Conservation (phyloP, 2,329 filamentous ascomycete genomes). For the Colletotrichum tanaceti region DNA sequence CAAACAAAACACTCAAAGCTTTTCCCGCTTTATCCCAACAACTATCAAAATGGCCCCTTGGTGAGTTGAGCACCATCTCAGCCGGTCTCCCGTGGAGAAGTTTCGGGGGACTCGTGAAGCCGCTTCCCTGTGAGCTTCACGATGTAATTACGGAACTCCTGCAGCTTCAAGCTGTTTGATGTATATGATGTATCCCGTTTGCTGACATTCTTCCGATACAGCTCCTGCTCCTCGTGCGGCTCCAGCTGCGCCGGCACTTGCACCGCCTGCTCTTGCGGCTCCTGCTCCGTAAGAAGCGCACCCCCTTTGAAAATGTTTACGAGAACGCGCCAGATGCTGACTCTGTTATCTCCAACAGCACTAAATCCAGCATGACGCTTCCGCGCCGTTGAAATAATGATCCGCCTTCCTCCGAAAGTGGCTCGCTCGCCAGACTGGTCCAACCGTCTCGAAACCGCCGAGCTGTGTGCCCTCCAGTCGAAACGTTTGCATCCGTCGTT, state of each 20-base stretch:
- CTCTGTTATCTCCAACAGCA: conserved; percentile 5
- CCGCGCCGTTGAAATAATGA: conserved; percentile 7
- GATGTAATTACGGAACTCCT: not conserved
- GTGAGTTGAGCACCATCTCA: conserved; percentile 14
- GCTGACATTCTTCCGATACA: conserved; percentile 1
- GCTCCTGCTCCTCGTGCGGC: conserved; percentile 42
- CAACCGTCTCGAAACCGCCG: not conserved
- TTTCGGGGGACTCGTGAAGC: not conserved
- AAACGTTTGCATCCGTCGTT: conserved; percentile 19
- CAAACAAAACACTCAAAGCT: conserved; percentile 29
- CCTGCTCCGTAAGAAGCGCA: conserved; percentile 39
- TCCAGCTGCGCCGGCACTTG: conserved; percentile 40
- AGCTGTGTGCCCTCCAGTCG: conserved; percentile 37
- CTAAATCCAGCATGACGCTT: conserved; percentile 32
- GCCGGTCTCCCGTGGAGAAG: no score
- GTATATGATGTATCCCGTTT: no score
- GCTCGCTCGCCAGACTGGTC: conserved; percentile 28
- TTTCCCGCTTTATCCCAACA: conserved; percentile 29
- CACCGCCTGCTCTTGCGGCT: conserved; percentile 39
- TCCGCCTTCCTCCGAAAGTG: conserved; percentile 18
- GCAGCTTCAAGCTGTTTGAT: not conserved
- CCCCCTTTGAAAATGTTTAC: not conserved
- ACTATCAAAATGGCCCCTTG: conserved; percentile 40
- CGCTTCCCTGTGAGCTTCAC: not conserved
- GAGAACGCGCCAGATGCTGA: not conserved